Base-by-base conservation (phyloP, 371 early-diverging fungal species). In the Mucor velutinosus region DNA sequence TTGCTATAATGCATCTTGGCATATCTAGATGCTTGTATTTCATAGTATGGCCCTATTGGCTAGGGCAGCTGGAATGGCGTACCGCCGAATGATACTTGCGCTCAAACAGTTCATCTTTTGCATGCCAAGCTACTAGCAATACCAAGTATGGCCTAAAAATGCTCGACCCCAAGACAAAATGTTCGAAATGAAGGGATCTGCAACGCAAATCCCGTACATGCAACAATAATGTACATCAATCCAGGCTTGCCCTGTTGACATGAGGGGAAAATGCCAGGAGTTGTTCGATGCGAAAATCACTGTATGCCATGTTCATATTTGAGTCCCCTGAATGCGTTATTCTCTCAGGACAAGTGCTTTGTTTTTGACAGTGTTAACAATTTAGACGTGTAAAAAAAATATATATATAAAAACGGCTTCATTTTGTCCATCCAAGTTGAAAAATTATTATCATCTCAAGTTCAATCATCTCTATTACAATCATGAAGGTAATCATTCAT, bases 401-500 rank as follows among this genome's bases (percentile, higher is more conserved):
- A n/a, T n/a, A 64, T 25, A 29, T 60, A 37, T 43, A 60, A 27
- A 60, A 41, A 7, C 43, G 7, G 25, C 51, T 51, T 25, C 51
- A 51, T 15, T n/a, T 60, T 49, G n/a, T n/a, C 33, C 17, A 33
- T 49, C 19, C 30, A 53, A 58, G 11, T 19, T 58, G 41, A 57
- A 7, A n/a, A 23, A 51, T 59, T 14, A 35, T 49, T n/a, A 62
- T 21, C 19, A 27, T 19, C 21, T 35, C 56, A 39, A 51, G 33
- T 33, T 47, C 33, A 61, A 32, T 51, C 19, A n/a, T 32, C 49
- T 33, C 35, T 21, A 39, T 14, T 39, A 37, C 37, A 37, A 37
- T 37, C 14, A 66, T 66, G 66, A 66, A 66, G 66, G 66, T 66
- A 66, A 35, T 17, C 17, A 30, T 30, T 47, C 14, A 32, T 27